Evolutionary conservation across 164 flowering plant genomes (phyloP).

Genomic region (Euptelea pleiosperma): DNA sequence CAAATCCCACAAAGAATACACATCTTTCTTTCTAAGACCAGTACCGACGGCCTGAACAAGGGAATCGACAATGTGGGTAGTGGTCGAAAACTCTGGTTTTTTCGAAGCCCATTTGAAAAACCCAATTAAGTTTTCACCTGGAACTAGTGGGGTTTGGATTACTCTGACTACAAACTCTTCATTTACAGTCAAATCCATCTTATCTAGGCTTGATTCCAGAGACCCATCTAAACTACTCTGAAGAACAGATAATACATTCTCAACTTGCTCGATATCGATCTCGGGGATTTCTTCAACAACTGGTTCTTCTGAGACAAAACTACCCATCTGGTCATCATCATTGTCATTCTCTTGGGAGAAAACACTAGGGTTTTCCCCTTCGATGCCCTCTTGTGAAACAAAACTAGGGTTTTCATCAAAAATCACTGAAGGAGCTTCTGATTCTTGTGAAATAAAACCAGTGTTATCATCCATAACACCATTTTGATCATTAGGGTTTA

Average conservation of each 20-base stretch:
- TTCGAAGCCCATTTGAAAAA: slow-evolving; percentile 51
- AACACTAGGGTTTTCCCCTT: slow-evolving; percentile 1
- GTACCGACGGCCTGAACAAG: slow-evolving; percentile 40
- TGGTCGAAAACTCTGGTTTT: slow-evolving; percentile 27
- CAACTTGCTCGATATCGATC: slow-evolving; percentile 28
- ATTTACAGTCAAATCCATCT: slow-evolving; percentile 26
- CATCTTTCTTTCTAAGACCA: slow-evolving; percentile 31
- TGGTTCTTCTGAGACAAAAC: neutral
- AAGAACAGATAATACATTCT: slow-evolving; percentile 33
- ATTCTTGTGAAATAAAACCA: slow-evolving; percentile 3
- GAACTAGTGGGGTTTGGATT: too few relatives aligned
- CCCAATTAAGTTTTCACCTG: slow-evolving; percentile 45
- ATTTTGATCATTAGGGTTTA: neutral
- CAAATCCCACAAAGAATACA: slow-evolving; percentile 68
- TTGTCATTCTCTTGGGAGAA: neutral
- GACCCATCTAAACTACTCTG: slow-evolving; percentile 34
- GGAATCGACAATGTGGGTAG: slow-evolving; percentile 28
- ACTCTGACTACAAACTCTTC: slow-evolving; percentile 29
- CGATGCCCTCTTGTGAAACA: neutral
- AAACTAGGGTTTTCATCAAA: neutral
- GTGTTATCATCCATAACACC: neutral
- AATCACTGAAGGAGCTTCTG: neutral
- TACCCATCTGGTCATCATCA: slow-evolving; percentile 1
- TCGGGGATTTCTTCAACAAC: slow-evolving; percentile 7
- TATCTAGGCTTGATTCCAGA: slow-evolving; percentile 27